Evolutionary conservation across 345 rosid species (phyloP).

Genomic region (Odontarrhena argentea): DNA sequence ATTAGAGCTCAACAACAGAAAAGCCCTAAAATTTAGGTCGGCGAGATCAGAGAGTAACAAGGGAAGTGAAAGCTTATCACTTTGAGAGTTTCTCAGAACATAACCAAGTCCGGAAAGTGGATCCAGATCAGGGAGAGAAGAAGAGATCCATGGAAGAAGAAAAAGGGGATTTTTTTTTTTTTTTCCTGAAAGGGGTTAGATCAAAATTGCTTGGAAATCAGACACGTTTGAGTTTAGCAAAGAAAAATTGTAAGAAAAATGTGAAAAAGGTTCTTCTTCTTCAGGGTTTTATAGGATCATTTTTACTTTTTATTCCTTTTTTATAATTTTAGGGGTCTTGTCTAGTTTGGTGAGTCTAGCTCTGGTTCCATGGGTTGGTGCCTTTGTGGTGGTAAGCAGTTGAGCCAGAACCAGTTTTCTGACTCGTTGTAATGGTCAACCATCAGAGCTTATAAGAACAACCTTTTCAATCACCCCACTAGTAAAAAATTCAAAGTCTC

Average conservation of each 20-base stretch:
- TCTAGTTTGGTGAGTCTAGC: background rate
- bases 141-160: constrained; percentile 39
- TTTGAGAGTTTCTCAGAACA: constrained; percentile 34
- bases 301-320: background rate
- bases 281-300: constrained; percentile 39
- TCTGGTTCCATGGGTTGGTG: constrained; percentile 36
- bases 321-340: background rate
- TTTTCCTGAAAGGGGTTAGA: constrained; percentile 25
- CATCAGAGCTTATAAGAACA: background rate
- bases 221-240: constrained; percentile 35
- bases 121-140: constrained; percentile 36
- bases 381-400: constrained; percentile 8
- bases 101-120: constrained; percentile 14
- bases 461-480: background rate
- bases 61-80: constrained; percentile 34
- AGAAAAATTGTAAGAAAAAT: constrained; percentile 36
- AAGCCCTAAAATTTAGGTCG: constrained; percentile 35
- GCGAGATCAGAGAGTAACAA: constrained; percentile 32
- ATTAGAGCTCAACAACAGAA: constrained; percentile 36
- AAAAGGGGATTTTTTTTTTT: constrained; percentile 7
- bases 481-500: too few species aligned
- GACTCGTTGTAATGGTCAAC: background rate
- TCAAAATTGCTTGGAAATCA: constrained; percentile 41
- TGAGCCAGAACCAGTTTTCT: constrained; percentile 17
- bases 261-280: constrained; percentile 43